A percentile compares a stretch with the other conserved stretches of the same genome.
phyloP scores from a whole-genome alignment of 2,329 filamentous ascomycete species.

The Corynespora cassiicola region DNA sequence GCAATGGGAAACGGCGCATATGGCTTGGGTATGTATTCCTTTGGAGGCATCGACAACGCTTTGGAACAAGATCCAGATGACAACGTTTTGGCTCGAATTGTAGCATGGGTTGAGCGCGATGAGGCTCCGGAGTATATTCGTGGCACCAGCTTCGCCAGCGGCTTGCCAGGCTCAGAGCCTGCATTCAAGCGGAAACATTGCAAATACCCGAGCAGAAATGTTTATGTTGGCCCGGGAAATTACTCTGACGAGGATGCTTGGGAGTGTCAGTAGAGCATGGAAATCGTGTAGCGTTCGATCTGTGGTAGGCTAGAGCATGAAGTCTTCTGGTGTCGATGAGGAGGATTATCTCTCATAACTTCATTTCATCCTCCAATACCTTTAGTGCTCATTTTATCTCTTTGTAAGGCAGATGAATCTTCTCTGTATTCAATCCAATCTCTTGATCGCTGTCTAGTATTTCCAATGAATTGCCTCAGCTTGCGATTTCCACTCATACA shows the following conservation, averaged over 20 bases:
- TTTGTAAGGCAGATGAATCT: too few species aligned
- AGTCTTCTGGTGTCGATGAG: too few species aligned
- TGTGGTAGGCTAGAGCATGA: too few species aligned
- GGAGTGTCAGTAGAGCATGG: constrained; percentile 38
- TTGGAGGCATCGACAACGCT: constrained; percentile 10
- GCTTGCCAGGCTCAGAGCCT: constrained; percentile 31
- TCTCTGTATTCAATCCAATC: too few species aligned
- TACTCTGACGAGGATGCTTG: constrained; percentile 34
- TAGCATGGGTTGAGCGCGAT: constrained; percentile 54
- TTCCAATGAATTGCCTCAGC: too few species aligned
- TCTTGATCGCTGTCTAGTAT: too few species aligned
- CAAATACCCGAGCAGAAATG: constrained; percentile 44
- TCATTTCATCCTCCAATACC: too few species aligned
- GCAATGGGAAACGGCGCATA: constrained; percentile 55
- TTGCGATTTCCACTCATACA: too few species aligned
- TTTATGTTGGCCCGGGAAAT: constrained; percentile 40
- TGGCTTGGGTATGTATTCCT: constrained; percentile 43
- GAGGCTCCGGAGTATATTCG: constrained; percentile 49
- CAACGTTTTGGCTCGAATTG: constrained; percentile 57
- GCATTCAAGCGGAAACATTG: constrained; percentile 44
- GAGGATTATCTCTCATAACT: too few species aligned
- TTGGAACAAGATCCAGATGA: constrained; percentile 43
- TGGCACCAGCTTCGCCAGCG: constrained; percentile 40
- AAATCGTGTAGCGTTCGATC: too few species aligned
- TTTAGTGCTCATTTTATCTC: too few species aligned